Conservation (phyloP, 108 stramenopile genomes). For the Cyclotella choctawhatcheeana region DNA sequence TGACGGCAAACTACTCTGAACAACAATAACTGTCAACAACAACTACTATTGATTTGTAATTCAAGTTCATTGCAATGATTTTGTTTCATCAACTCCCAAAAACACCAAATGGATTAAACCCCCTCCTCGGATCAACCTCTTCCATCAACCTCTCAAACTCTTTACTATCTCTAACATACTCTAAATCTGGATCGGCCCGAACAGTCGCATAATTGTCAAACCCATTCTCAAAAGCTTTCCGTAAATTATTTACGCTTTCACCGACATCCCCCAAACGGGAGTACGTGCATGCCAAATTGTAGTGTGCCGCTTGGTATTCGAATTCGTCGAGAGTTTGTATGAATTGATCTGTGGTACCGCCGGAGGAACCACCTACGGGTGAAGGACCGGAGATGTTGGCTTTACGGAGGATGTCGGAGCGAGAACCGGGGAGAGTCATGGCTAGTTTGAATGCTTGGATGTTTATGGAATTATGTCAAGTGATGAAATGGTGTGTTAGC, state of each 20-base stretch:
- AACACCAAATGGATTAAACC: slow-evolving; percentile 75
- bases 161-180: slow-evolving; percentile 37
- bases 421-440: slow-evolving; percentile 75
- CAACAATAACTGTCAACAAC: no score
- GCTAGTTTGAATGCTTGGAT: slow-evolving; percentile 72
- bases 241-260: slow-evolving; percentile 64
- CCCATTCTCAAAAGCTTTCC: slow-evolving; percentile 74
- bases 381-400: slow-evolving; percentile 71
- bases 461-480: neutral
- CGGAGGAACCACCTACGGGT: slow-evolving; percentile 78
- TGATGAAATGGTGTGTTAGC: neutral
- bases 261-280: slow-evolving; percentile 64
- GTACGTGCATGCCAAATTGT: slow-evolving; percentile 85
- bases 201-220: slow-evolving; percentile 84
- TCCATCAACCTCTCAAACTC: slow-evolving; percentile 76
- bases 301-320: slow-evolving; percentile 85
- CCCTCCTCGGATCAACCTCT: slow-evolving; percentile 53
- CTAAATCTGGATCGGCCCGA: slow-evolving; percentile 77
- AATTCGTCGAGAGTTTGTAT: slow-evolving; percentile 74
- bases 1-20: no score
- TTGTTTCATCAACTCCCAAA: slow-evolving; percentile 50
- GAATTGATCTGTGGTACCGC: slow-evolving; percentile 60
- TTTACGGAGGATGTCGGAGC: slow-evolving; percentile 70
- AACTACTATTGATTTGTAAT: no score
- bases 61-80: no score